Evolutionary conservation across 805 yeast genomes (phyloP).

Genomic region (Saccharomyces cerevisiae): DNA sequence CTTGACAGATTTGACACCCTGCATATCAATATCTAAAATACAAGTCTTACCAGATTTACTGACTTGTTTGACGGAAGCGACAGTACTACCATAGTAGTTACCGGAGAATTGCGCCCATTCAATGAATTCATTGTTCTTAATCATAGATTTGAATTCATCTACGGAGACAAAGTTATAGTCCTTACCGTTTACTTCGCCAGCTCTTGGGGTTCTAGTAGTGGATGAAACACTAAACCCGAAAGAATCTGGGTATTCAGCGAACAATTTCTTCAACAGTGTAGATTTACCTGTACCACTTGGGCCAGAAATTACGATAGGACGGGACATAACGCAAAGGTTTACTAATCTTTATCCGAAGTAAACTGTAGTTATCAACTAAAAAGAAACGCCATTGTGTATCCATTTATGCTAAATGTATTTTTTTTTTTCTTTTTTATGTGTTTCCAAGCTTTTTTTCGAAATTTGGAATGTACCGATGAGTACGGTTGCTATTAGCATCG

Average conservation of each 20-base stretch:
- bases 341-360: neutral
- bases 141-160: slow-evolving; percentile 69
- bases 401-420: neutral
- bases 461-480: neutral
- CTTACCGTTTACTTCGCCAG: slow-evolving; percentile 81
- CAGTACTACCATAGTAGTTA: slow-evolving; percentile 91
- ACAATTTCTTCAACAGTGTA: slow-evolving; percentile 79
- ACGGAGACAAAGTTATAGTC: slow-evolving; percentile 84
- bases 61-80: slow-evolving; percentile 66
- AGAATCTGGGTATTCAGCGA: slow-evolving; percentile 79
- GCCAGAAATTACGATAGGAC: slow-evolving; percentile 93
- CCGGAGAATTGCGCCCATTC: slow-evolving; percentile 99
- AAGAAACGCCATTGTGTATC: neutral
- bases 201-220: slow-evolving; percentile 83
- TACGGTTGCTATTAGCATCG: neutral
- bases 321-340: slow-evolving; percentile 28
- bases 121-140: slow-evolving; percentile 68
- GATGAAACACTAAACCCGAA: slow-evolving; percentile 92
- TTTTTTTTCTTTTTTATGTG: neutral
- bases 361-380: neutral
- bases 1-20: slow-evolving; percentile 92
- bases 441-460: neutral
- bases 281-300: slow-evolving; percentile 97
- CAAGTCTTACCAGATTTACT: slow-evolving; percentile 60
- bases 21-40: slow-evolving; percentile 96